Conservation (phyloP, 2,329 filamentous ascomycete species). For the Colletotrichum sp. region DNA sequence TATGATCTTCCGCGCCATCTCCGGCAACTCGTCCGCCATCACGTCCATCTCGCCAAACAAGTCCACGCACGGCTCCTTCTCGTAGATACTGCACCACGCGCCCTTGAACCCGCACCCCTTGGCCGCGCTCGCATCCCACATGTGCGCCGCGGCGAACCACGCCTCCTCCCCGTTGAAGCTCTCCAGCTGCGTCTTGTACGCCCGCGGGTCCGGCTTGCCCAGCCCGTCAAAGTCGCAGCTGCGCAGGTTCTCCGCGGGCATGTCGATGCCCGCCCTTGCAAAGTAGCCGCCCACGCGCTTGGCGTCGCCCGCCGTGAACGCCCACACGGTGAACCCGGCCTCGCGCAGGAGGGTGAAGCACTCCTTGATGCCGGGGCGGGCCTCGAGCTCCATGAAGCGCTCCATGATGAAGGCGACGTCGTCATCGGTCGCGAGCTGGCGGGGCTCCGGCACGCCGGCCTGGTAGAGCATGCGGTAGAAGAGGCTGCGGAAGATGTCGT, state of each 20-base stretch:
- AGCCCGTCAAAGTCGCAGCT: constrained; percentile 53
- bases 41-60: constrained; percentile 60
- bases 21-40: constrained; percentile 46
- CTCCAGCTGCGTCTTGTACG: constrained; percentile 50
- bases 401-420: constrained; percentile 44
- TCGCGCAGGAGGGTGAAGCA: constrained; percentile 46
- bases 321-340: constrained; percentile 57
- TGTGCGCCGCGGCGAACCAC: constrained; percentile 65
- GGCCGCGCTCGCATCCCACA: constrained; percentile 64
- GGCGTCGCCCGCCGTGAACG: constrained; percentile 56
- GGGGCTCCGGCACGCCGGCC: constrained; percentile 46
- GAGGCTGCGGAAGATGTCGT: constrained; percentile 43
- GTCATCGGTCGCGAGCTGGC: constrained; percentile 43
- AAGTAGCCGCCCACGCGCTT: constrained; percentile 59
- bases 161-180: constrained; percentile 43
- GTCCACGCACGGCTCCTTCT: constrained; percentile 54
- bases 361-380: constrained; percentile 44
- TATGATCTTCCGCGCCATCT: constrained; percentile 50
- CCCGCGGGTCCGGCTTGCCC: constrained; percentile 53
- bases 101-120: constrained; percentile 54
- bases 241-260: constrained; percentile 55
- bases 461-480: constrained; percentile 55
- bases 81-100: constrained; percentile 58
- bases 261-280: constrained; percentile 48
- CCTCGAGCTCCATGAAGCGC: constrained; percentile 39